Percentiles rank a stretch among this genome's conserved stretches.
Conservation (phyloP, 305 asterid genomes). For the Fraxinus xanthoxyloides region DNA sequence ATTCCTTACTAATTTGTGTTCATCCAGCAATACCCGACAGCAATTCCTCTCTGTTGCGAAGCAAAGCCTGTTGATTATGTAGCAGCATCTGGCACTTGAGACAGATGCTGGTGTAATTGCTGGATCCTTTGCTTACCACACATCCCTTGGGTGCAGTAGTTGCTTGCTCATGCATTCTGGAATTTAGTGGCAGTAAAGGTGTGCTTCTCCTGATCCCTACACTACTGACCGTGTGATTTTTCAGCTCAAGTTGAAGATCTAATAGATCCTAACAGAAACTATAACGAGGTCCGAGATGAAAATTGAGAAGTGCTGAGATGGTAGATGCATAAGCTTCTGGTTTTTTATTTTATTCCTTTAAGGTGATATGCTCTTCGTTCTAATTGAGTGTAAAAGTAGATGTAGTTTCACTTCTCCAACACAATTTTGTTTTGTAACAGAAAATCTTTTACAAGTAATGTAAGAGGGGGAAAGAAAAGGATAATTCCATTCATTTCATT, state of each 20-base stretch:
- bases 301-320: not conserved
- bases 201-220: not conserved
- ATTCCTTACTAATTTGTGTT: constrained; percentile 55
- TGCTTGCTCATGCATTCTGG: not conserved
- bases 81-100: not conserved
- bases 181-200: not conserved
- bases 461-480: not conserved
- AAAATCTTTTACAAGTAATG: not conserved
- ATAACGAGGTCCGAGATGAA: not conserved
- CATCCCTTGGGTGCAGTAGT: not conserved
- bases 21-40: not conserved
- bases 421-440: not conserved
- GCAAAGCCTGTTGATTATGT: not conserved
- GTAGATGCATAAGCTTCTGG: not conserved
- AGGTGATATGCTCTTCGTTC: not conserved
- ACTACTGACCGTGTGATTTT: not conserved
- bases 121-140: not conserved
- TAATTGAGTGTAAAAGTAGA: not conserved
- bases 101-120: not conserved
- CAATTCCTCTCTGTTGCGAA: not conserved
- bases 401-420: not conserved
- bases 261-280: not conserved
- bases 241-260: not conserved
- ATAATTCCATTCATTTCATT: not conserved
- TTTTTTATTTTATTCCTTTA: not conserved